Evolutionary conservation across 2,329 filamentous ascomycete species (phyloP), one percentile per base, ranked within the genome.

Genomic region (Orbilia javanica): DNA sequence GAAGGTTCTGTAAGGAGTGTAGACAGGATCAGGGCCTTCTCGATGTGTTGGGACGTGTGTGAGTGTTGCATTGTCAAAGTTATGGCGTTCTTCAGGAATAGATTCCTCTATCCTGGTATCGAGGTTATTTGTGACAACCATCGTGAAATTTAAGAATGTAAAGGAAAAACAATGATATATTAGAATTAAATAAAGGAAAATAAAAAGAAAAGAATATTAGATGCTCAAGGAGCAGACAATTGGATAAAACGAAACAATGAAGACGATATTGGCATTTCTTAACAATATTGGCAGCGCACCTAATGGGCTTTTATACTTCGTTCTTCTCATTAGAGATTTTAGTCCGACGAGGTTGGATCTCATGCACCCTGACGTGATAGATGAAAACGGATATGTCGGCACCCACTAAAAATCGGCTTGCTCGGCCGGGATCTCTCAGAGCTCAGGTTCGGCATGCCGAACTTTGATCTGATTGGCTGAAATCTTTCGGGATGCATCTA

Each of bases 1-100:
- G 29, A 93, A 85, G 15, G 89, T 90, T 79, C 90, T 88, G 81
- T 89, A 89, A 1, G 91, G 91, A 0, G 93, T 86, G 81, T 92
- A 72, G 4, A 67, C 62, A 7, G 74, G 74, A 27, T 78, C 73
- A 48, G 42, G 42, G 42, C 15, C 11, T 3, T 60, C 55, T n/a
- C 55, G 55, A 27, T 74, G 70, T 46, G 70, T 74, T 63, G 63
- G 70, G 31, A 67, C 46, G 18, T 62, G 62, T 13, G 48, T 52
- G 18, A 74, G 63, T 52, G 70, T 74, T 67, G 70, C 63, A 55
- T 74, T 67, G 31, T 66, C 63, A 31, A n/a, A 42, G 20, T 60
- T 31, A 42, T 60, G 55, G 31, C 55, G 34, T 60, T 60, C 55
- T 6, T 27, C 34, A 46, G 39, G 60, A 50, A 64, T 11, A 48